Base-by-base conservation (phyloP, 306 rosid species). In the Potentilla sterilis region DNA sequence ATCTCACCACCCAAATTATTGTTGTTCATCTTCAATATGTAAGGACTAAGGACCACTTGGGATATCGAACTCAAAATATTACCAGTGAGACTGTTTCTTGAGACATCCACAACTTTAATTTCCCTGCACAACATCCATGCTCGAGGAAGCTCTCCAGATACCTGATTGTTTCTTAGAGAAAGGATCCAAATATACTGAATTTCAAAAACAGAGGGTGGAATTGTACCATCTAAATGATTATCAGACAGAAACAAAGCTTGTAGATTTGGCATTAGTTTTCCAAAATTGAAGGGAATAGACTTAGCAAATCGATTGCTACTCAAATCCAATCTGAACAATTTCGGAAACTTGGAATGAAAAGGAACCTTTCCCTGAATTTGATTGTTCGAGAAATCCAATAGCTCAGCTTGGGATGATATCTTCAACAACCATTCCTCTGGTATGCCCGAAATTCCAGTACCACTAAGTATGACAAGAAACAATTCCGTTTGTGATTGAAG, bases 1-100 rank as follows among this genome's bases (percentile, higher is more conserved):
- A 77, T 69, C 57, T 81, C 40, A 0, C 78, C 81, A 7, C 18
- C 22, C 12, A 81, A 16, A 54, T 76, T 70, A 41, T 81, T 76
- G 65, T 72, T 22, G 59, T 2, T 34, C 10, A 49, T 49, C 62
- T 55, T 55, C 11, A 55, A 55, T 54, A 54, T n/a, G 5, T n/a
- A n/a, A n/a, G n/a, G n/a, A 2, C 3, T n/a, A n/a, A n/a, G n/a
- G 61, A 18, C 24, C 5, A n/a, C 24, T 54, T 54, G 61, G 61
- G 24, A 54, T 16, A 19, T 54, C 2, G 22, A 54, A 8, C 10
- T 54, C 0, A 28, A 12, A 21, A 54, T 54, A 21, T 54, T 54
- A 54, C 61, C 9, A n/a, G 61, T n/a, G 24, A 54, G 11, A 19
- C 7, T 54, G 32, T 54, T 54, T 7, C 6, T 19, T 54, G 61